Conservation (phyloP, 1,284 basidiomycete species). For the Takashimella koratensis region DNA sequence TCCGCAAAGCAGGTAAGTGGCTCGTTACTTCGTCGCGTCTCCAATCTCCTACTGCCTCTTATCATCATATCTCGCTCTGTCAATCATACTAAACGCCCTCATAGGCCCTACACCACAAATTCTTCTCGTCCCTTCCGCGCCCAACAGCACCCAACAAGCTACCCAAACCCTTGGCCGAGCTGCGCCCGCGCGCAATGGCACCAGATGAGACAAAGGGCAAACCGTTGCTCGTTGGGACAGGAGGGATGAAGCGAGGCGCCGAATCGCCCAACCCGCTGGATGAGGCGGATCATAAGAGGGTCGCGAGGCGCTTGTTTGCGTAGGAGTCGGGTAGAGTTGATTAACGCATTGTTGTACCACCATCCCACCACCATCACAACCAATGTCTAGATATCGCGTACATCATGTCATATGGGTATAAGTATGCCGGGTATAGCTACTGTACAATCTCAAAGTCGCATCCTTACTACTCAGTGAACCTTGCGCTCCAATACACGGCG, state of each 20-base stretch:
- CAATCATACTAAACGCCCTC: conserved; percentile 1
- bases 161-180: conserved; percentile 46
- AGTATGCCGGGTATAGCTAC: too few species aligned
- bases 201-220: conserved; percentile 44
- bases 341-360: too few species aligned
- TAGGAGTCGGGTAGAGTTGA: conserved; percentile 4
- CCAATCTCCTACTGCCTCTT: too few species aligned
- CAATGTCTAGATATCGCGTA: too few species aligned
- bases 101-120: conserved; percentile 44
- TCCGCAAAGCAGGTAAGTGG: conserved; percentile 67
- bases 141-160: conserved; percentile 42
- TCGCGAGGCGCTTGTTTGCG: conserved; percentile 18
- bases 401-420: too few species aligned
- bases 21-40: background rate
- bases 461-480: too few species aligned
- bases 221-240: conserved; percentile 17
- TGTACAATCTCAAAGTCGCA: too few species aligned
- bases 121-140: conserved; percentile 40
- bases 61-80: too few species aligned
- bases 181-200: conserved; percentile 42
- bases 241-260: conserved; percentile 38
- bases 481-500: background rate
- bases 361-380: too few species aligned
- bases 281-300: conserved; percentile 4
- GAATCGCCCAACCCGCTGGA: conserved; percentile 26